Conservation (phyloP, 2,329 filamentous ascomycete genomes). For the Xylaria multiplex region DNA sequence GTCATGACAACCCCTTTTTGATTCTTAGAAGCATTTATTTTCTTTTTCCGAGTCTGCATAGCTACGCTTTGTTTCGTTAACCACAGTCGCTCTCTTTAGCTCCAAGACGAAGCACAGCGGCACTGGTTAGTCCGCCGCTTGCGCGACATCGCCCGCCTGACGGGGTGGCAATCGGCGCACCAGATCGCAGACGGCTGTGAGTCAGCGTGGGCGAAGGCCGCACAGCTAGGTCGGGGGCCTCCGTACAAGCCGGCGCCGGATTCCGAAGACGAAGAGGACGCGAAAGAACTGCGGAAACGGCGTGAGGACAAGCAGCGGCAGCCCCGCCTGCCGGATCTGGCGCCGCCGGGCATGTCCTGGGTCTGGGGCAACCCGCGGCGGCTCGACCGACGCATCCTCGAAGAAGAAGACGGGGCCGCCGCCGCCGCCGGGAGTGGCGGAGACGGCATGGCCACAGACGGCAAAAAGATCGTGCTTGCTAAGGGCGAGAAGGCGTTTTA, state of each 20-base stretch:
- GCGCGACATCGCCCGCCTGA: constrained; percentile 78
- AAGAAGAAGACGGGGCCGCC: constrained; percentile 55
- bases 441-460: constrained; percentile 19
- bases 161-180: constrained; percentile 86
- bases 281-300: constrained; percentile 40
- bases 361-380: constrained; percentile 63
- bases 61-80: constrained; percentile 7
- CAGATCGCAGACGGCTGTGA: constrained; percentile 88
- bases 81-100: constrained; percentile 58
- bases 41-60: neutral
- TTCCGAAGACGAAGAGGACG: constrained; percentile 42
- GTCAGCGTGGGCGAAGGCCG: constrained; percentile 81
- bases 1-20: constrained; percentile 27
- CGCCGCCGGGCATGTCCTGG: constrained; percentile 34
- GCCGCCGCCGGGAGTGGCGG: neutral
- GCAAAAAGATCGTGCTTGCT: constrained; percentile 64
- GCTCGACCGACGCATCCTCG: constrained; percentile 62
- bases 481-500: constrained; percentile 73
- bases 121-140: constrained; percentile 80
- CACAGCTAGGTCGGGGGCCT: constrained; percentile 77
- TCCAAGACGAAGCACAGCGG: constrained; percentile 75
- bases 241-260: constrained; percentile 67
- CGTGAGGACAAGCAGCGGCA: constrained; percentile 32
- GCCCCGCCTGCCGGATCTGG: constrained; percentile 11
- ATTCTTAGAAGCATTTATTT: neutral